Base-by-base conservation (phyloP, 768 basidiomycete genomes). In the Boletus tylopilopsis region DNA sequence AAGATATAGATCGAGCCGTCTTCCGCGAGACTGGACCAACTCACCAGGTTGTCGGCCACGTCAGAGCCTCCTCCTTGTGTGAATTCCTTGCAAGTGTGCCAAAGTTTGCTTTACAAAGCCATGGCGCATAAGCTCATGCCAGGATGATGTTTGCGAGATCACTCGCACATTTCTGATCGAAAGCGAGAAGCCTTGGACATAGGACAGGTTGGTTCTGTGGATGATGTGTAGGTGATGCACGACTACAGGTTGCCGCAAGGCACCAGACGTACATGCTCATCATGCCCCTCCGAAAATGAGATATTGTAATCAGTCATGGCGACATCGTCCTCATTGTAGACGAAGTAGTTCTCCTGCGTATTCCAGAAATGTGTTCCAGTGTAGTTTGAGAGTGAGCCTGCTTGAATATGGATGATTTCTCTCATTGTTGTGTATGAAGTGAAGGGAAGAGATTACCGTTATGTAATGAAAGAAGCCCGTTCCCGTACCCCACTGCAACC, bases 301-400 rank as follows among this genome's bases (percentile, higher is more conserved):
- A 85, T 68, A 52, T 76, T 74, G 58, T 79, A 71, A 49, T 78
- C 73, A 32, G 79, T 68, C 27, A 73, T 48, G 5, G 75, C 58
- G 21, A 76, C 74, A 46, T 74, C 70, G 33, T 64, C 67, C 40
- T 75, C 75, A 19, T 72, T 70, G 51, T 77, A 77, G 0, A 73
- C 71, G 55, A 84, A 76, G 63, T 90, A 90, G 54, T 67, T 75
- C 64, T 88, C 84, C 64, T 90, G 87, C 1, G 85, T 77, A 59
- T 90, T 90, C 87, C 87, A 91, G 57, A 87, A 90, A 59, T 90
- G 88, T 0, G 86, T 80, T 39, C 86, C 87, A 18, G 77, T 67
- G 60, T 82, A 81, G 60, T 90, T 90, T 18, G 87, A 75, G 37
- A 78, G 59, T 29, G 72, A 64, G 47, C 87, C 87, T 0, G 85